Evolutionary conservation across 257 asterid species (phyloP).

Genomic region (Solanum gracilifrons): DNA sequence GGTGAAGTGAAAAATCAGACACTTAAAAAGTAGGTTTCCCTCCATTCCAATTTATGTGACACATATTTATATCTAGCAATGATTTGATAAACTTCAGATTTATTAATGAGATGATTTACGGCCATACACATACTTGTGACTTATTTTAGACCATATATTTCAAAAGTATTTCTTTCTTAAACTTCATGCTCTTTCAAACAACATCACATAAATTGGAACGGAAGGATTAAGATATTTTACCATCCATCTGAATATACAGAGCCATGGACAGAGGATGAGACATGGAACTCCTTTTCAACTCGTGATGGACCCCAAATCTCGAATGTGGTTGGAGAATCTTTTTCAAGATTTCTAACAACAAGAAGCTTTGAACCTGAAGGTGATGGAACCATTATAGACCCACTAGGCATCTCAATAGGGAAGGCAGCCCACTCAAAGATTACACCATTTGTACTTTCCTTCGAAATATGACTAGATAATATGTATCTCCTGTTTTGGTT

Average conservation of each 20-base stretch:
- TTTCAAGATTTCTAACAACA: conserved; percentile 65
- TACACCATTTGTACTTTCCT: conserved; percentile 23
- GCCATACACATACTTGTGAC: background rate
- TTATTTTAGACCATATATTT: background rate
- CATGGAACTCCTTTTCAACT: conserved; percentile 60
- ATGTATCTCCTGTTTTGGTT: conserved; percentile 64
- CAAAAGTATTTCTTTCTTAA: background rate
- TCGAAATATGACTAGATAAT: conserved; percentile 49
- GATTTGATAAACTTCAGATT: background rate
- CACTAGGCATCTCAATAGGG: conserved; percentile 69
- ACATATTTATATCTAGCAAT: background rate
- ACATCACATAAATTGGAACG: background rate
- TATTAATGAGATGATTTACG: background rate
- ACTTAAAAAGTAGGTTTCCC: background rate
- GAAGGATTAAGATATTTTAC: conserved; percentile 21
- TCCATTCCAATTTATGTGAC: background rate
- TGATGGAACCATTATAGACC: conserved; percentile 65
- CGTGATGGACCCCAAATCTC: conserved; percentile 80
- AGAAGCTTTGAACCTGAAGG: conserved; percentile 89
- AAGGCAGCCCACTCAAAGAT: conserved; percentile 78
- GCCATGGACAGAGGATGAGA: conserved; percentile 71
- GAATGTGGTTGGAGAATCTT: conserved; percentile 61
- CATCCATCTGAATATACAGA: conserved; percentile 84
- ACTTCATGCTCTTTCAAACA: background rate
- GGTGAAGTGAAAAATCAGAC: background rate